Conservation (phyloP, 176 grass and related monocot species). For the Avena insularis region DNA sequence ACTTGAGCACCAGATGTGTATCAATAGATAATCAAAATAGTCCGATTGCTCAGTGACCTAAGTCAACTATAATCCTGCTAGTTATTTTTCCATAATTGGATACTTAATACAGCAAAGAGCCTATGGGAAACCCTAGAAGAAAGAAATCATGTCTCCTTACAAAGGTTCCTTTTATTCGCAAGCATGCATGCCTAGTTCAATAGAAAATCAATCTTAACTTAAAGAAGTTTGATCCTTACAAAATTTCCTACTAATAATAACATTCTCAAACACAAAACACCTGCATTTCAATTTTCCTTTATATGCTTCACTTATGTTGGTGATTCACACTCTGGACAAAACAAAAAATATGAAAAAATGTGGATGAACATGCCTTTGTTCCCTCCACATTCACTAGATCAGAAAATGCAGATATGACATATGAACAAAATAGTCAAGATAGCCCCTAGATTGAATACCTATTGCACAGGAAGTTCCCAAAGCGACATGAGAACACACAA, state of each 20-base stretch:
- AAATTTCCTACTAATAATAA: not conserved
- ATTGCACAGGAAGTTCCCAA: constrained; percentile 96
- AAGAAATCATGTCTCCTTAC: not conserved
- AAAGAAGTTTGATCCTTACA: not conserved
- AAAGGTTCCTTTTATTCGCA: constrained; percentile 11
- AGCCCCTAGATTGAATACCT: constrained; percentile 59
- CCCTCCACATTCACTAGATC: not conserved
- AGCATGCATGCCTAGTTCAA: not conserved
- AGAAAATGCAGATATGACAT: not conserved
- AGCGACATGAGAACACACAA: constrained; percentile 87
- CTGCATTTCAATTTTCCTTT: constrained; percentile 12
- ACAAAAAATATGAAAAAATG: not conserved
- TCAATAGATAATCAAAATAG: not conserved
- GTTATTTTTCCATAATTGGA: not conserved
- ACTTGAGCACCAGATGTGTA: constrained; percentile 23
- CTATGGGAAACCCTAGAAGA: constrained; percentile 28
- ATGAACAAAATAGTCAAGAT: constrained; percentile 23
- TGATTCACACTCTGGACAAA: constrained; percentile 6
- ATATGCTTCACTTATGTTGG: constrained; percentile 6
- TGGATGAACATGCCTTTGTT: not conserved
- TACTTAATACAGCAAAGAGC: not conserved
- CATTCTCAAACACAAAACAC: constrained; percentile 17
- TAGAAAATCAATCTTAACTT: constrained; percentile 5
- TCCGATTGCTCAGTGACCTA: not conserved
- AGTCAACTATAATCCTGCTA: constrained; percentile 25